Evolutionary conservation across 106 monocot genomes (phyloP).

Genomic region (Acanthochlamys bracteata): DNA sequence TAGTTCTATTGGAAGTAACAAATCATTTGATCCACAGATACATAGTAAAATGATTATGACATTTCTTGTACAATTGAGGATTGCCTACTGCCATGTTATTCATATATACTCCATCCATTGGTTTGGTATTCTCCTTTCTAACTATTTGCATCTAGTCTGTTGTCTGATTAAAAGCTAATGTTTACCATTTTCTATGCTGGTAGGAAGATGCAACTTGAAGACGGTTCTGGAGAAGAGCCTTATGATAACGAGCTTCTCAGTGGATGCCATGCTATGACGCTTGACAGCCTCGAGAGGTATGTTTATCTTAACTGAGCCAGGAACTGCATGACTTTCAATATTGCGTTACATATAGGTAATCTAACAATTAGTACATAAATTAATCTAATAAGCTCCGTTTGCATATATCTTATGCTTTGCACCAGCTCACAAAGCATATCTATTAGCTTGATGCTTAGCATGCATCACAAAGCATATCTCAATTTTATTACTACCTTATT

Average conservation of each 20-base stretch:
- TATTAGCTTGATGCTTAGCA: background rate
- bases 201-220: constrained; percentile 73
- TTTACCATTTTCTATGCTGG: constrained; percentile 3
- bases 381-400: background rate
- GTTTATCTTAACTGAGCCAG: background rate
- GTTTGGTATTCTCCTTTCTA: background rate
- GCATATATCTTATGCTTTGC: background rate
- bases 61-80: too few relatives aligned
- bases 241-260: constrained; percentile 54
- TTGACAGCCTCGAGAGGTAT: constrained; percentile 36
- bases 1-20: too few relatives aligned
- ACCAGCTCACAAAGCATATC: background rate
- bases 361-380: background rate
- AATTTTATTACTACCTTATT: background rate
- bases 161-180: too few relatives aligned
- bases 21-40: too few relatives aligned
- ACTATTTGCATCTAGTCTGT: background rate
- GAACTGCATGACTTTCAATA: background rate
- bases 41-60: too few relatives aligned
- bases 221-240: constrained; percentile 68
- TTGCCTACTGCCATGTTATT: too few relatives aligned
- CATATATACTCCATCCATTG: too few relatives aligned
- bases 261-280: constrained; percentile 15
- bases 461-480: background rate
- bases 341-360: background rate